phyloP scores from a whole-genome alignment of 2,329 filamentous ascomycete species.

The Aspergillus arachidicola region DNA sequence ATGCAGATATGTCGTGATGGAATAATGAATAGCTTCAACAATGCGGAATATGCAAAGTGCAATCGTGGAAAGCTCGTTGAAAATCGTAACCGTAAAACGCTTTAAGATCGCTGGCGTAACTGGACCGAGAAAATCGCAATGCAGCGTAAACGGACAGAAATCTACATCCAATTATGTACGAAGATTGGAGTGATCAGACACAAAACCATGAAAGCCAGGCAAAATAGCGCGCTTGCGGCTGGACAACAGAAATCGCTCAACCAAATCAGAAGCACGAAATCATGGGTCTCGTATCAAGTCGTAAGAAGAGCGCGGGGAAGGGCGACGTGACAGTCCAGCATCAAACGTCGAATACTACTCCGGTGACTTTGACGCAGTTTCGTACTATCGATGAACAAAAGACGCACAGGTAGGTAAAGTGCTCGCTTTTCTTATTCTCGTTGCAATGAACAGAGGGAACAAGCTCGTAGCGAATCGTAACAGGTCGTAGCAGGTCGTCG shows the following conservation, averaged over 20 bases:
- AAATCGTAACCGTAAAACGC: conserved; percentile 36
- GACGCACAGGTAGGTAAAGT: conserved; percentile 12
- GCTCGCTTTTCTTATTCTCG: conserved; percentile 1
- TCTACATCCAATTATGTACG: conserved; percentile 28
- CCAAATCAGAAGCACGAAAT: conserved; percentile 32
- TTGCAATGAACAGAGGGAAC: conserved; percentile 16
- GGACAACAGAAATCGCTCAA: conserved; percentile 28
- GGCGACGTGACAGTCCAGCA: conserved; percentile 27
- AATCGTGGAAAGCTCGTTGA: conserved; percentile 36
- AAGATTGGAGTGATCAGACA: conserved; percentile 17
- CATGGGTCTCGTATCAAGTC: conserved; percentile 49
- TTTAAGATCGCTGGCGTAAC: conserved; percentile 24
- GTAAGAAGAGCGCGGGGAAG: conserved; percentile 37
- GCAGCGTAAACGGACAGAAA: conserved; percentile 18
- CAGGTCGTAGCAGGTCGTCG: conserved; percentile 36
- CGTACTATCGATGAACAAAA: not conserved
- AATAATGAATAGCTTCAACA: conserved; percentile 19
- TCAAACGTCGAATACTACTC: conserved; percentile 19
- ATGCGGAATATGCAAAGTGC: conserved; percentile 30
- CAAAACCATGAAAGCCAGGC: conserved; percentile 14
- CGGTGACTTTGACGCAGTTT: conserved; percentile 4
- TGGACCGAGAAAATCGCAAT: conserved; percentile 23
- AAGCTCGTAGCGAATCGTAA: conserved; percentile 24
- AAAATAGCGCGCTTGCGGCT: conserved; percentile 21
- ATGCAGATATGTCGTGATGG: conserved; percentile 17